A percentile compares a stretch with the other conserved stretches of the same genome.
Conservation (phyloP, 352 stramenopile genomes). For the Globisporangium apiculatum region DNA sequence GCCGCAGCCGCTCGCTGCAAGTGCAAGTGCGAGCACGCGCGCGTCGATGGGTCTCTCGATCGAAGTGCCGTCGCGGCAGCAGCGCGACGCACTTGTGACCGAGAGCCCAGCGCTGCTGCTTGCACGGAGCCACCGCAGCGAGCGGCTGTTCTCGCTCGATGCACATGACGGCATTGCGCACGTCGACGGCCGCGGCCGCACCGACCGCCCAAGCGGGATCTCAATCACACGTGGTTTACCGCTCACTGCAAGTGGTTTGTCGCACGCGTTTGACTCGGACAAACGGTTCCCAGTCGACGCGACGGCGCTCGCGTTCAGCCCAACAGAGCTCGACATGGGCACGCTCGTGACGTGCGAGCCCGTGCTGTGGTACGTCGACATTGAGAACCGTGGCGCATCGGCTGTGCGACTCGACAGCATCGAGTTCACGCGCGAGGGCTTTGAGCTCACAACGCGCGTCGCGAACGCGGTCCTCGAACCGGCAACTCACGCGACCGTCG, state of each 20-base stretch:
- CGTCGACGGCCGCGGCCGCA: slow-evolving; percentile 7
- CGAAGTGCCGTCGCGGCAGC: slow-evolving; percentile 10
- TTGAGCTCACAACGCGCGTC: slow-evolving; percentile 31
- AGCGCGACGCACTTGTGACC: slow-evolving; percentile 3
- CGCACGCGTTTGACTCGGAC: neutral
- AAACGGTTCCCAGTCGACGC: slow-evolving; percentile 6
- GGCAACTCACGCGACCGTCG: slow-evolving; percentile 22
- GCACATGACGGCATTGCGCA: neutral
- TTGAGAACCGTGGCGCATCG: slow-evolving; percentile 27
- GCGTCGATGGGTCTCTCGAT: neutral
- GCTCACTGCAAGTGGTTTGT: neutral
- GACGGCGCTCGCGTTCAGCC: slow-evolving; percentile 31
- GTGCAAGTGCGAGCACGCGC: neutral
- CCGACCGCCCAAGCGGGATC: slow-evolving; percentile 20
- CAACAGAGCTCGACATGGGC: slow-evolving; percentile 27
- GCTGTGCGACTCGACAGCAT: slow-evolving; percentile 28
- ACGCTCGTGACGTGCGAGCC: slow-evolving; percentile 27
- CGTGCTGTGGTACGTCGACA: slow-evolving; percentile 19
- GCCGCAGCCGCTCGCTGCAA: too few species aligned
- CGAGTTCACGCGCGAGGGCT: slow-evolving; percentile 36
- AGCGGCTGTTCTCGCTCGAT: slow-evolving; percentile 5
- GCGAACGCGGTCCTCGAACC: slow-evolving; percentile 28
- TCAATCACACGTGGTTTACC: slow-evolving; percentile 27
- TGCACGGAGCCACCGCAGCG: neutral
- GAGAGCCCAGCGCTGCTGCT: slow-evolving; percentile 7